Evolutionary conservation across 31 red algal species (phyloP).

Genomic region (Odonthalia washingtoniensis): DNA sequence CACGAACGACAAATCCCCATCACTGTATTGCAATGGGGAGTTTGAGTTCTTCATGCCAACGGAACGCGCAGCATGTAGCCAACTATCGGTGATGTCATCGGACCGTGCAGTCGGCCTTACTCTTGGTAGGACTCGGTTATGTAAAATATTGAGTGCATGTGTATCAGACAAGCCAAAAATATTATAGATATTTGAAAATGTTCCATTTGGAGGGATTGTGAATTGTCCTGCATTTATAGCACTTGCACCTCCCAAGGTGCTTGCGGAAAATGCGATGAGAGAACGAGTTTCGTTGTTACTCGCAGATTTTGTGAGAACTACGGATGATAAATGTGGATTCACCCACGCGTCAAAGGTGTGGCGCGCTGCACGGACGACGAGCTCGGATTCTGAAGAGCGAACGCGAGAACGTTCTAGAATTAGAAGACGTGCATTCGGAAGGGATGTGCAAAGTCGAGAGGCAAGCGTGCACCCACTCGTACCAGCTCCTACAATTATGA

Average conservation of each 20-base stretch:
- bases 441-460: slow-evolving; percentile 37
- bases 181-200: slow-evolving; percentile 31
- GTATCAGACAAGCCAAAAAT: slow-evolving; percentile 14
- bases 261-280: slow-evolving; percentile 23
- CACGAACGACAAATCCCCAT: no score
- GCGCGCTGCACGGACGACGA: slow-evolving; percentile 28
- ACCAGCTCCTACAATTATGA: slow-evolving; percentile 57
- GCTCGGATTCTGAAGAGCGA: background rate
- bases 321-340: slow-evolving; percentile 32
- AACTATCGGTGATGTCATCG: no score
- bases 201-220: slow-evolving; percentile 31
- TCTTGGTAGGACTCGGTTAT: no score
- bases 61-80: no score
- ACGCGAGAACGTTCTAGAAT: slow-evolving; percentile 52
- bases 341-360: slow-evolving; percentile 26
- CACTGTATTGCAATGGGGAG: no score
- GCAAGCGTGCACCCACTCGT: slow-evolving; percentile 51
- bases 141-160: no score
- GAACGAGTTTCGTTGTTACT: slow-evolving; percentile 4
- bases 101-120: no score
- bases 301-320: background rate
- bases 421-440: slow-evolving; percentile 38
- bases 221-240: slow-evolving; percentile 64
- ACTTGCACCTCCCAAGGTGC: slow-evolving; percentile 45
- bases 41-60: no score